Evolutionary conservation across 2,329 filamentous ascomycete genomes (phyloP).

Genomic region (Epichloe sp.): DNA sequence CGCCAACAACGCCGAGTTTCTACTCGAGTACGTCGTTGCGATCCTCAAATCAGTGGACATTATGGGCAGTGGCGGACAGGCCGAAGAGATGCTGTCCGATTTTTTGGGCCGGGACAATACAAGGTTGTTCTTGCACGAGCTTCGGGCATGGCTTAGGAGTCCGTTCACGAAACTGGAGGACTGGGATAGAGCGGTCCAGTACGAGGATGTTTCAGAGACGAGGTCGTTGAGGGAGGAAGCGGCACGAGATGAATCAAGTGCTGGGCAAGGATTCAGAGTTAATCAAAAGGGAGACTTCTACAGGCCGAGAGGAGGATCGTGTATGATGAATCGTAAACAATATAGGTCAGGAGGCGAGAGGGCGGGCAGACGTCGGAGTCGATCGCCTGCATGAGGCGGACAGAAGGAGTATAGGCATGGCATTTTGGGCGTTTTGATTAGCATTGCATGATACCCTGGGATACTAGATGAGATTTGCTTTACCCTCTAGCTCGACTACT

Average conservation of each 20-base stretch:
- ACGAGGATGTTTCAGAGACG: constrained; percentile 22
- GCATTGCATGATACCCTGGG: constrained; percentile 1
- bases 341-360: not conserved
- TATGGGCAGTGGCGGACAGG: constrained; percentile 64
- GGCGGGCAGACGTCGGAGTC: not conserved
- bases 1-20: constrained; percentile 56
- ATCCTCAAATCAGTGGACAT: constrained; percentile 75
- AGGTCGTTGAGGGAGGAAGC: not conserved
- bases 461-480: not conserved
- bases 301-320: constrained; percentile 8
- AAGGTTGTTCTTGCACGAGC: constrained; percentile 69
- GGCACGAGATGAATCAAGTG: not conserved
- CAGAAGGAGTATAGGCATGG: not conserved
- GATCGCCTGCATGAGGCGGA: not conserved
- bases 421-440: not conserved
- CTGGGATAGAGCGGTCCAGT: constrained; percentile 75
- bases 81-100: constrained; percentile 65
- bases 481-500: not conserved
- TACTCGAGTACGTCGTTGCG: constrained; percentile 75
- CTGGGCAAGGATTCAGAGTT: not conserved
- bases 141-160: constrained; percentile 71
- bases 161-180: constrained; percentile 57
- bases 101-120: constrained; percentile 66
- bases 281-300: constrained; percentile 15
- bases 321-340: not conserved